These are phyloP conservation scores for Wickerhamomyces silvicola DNA, from an alignment of 805 yeast genomes.

Conservation along the genomic window DNA sequence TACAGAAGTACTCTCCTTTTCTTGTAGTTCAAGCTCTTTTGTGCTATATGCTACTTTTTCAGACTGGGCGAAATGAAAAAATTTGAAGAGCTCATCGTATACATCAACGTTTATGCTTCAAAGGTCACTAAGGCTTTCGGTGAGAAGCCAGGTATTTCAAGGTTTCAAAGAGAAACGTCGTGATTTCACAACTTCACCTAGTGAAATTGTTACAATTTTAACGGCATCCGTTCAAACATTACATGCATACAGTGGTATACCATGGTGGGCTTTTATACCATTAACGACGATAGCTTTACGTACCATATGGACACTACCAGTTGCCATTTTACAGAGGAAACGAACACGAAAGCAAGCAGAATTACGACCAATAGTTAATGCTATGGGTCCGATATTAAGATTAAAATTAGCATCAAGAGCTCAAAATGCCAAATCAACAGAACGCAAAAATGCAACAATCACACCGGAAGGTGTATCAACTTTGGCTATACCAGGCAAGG, in stretches of 20 bases:
- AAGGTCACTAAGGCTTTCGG: too few species aligned
- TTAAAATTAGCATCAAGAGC: conserved; percentile 38
- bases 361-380: conserved; percentile 62
- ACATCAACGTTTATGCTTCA: too few species aligned
- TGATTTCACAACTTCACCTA: conserved; percentile 8
- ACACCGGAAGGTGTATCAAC: conserved; percentile 5
- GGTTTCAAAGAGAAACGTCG: conserved; percentile 4
- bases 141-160: too few species aligned
- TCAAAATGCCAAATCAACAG: conserved; percentile 18
- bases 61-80: too few species aligned
- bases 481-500: conserved; percentile 13
- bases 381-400: conserved; percentile 70
- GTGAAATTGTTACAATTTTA: conserved; percentile 10
- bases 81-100: too few species aligned
- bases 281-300: conserved; percentile 61
- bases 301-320: conserved; percentile 63
- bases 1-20: too few species aligned
- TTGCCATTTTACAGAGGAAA: conserved; percentile 66
- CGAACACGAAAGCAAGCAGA: conserved; percentile 65
- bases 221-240: conserved; percentile 35
- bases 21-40: too few species aligned
- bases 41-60: too few species aligned
- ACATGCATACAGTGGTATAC: conserved; percentile 55
- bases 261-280: conserved; percentile 85
- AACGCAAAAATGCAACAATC: conserved; percentile 22